These are phyloP conservation scores for Penicillium atrosanguineum DNA, from an alignment of 495 filamentous ascomycete genomes.

Conservation along the genomic window DNA sequence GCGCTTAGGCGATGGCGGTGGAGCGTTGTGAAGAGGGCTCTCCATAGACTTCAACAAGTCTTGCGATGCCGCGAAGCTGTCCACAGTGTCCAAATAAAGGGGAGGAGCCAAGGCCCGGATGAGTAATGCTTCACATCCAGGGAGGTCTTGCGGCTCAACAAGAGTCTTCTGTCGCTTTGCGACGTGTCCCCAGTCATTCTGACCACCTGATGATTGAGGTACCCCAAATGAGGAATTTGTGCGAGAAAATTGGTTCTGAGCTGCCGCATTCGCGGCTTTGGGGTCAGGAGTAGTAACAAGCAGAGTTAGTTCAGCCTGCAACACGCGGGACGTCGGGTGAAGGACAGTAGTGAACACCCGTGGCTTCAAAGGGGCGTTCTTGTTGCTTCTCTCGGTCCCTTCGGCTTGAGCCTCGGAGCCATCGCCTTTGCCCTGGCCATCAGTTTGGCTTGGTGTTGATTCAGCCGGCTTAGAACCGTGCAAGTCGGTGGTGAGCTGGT, in stretches of 20 bases:
- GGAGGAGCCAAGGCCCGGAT: constrained; percentile 67
- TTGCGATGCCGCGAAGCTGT: constrained; percentile 63
- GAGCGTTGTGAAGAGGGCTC: constrained; percentile 71
- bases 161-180: constrained; percentile 76
- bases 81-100: constrained; percentile 72
- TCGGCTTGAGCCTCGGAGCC: constrained; percentile 42
- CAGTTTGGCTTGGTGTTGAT: constrained; percentile 11
- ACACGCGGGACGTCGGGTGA: constrained; percentile 73
- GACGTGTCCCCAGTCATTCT: constrained; percentile 46
- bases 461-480: constrained; percentile 30
- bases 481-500: constrained; percentile 41
- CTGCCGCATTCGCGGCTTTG: constrained; percentile 42
- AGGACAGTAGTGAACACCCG: constrained; percentile 77
- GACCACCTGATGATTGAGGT: constrained; percentile 61
- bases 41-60: constrained; percentile 64
- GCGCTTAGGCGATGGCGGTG: constrained; percentile 78
- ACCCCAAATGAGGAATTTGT: constrained; percentile 51
- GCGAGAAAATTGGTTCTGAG: constrained; percentile 40
- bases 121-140: constrained; percentile 69
- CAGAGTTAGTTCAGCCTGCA: constrained; percentile 70
- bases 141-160: constrained; percentile 67
- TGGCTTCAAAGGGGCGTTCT: constrained; percentile 50
- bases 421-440: constrained; percentile 28
- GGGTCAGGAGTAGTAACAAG: constrained; percentile 69
- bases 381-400: constrained; percentile 48